Conservation (phyloP, 2,329 filamentous ascomycete species). For the Fusarium veterinarium region DNA sequence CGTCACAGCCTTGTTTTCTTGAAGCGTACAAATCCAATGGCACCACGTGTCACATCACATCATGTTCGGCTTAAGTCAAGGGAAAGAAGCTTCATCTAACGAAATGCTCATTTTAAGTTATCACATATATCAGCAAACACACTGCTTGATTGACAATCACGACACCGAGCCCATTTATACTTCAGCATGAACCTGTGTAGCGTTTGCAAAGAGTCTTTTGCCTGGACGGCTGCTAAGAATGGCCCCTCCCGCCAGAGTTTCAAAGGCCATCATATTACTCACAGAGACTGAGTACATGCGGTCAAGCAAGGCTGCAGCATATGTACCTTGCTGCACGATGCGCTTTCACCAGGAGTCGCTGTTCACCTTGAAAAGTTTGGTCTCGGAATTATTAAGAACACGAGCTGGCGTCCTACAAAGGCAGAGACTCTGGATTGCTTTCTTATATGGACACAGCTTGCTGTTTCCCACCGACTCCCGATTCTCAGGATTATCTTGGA, state of each 20-base stretch:
- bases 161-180: background rate
- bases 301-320: background rate
- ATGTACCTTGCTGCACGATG: background rate
- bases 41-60: background rate
- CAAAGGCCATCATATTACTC: background rate
- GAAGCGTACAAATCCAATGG: background rate
- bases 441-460: background rate
- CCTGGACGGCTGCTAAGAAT: background rate
- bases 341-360: rapidly evolving
- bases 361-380: background rate
- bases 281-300: background rate
- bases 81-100: too few species aligned
- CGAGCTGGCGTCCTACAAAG: background rate
- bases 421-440: background rate
- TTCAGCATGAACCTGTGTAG: rapidly evolving
- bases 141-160: background rate
- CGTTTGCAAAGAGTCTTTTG: background rate
- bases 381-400: rapidly evolving
- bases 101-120: too few species aligned
- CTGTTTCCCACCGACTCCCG: rapidly evolving
- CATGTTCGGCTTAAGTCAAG: background rate
- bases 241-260: background rate
- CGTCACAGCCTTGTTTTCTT: background rate
- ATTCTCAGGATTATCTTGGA: background rate
- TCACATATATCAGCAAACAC: background rate